Evolutionary conservation across 2,329 filamentous ascomycete genomes (phyloP), one percentile per base, ranked within the genome.

Genomic region (Paraconiothyrium brasiliense): DNA sequence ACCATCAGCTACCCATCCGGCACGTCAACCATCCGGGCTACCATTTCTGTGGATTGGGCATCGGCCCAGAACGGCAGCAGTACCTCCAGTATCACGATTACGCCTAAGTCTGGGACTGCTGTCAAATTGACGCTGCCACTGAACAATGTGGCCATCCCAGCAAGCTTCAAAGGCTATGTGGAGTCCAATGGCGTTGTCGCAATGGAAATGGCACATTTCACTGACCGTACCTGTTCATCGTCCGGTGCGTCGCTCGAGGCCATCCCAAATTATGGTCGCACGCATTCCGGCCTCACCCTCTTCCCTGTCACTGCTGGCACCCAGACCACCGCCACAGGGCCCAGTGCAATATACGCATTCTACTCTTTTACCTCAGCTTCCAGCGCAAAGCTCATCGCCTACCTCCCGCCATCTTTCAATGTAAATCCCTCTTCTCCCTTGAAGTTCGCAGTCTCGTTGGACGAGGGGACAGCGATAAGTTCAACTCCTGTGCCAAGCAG

Each of bases 401-500:
- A 78, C 34, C 71, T 81, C 27, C 76, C 76, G 3, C 72, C 76
- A 1, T 74, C 80, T 0, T 78, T 86, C n/a, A 85, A 86, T 63
- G 79, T 81, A 0, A 78, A 85, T 54, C 83, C 84, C 0, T 64
- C 67, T 1, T 71, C 78, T 1, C 80, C 77, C 9, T 80, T 87
- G 71, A 76, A 76, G 39, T 85, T 82, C 59, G 83, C 84, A 3
- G 67, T 86, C 7, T 76, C 78, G 4, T 65, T 86, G 13, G 80
- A 84, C 43, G 73, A 75, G 10, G 68, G 24, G 10, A 61, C 61
- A 4, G 63, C 68, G 16, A 68, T 60, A 14, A 65, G 58, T n/a
- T 52, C 67, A 22, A 63, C 62, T 6, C 65, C 69, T 10, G 73
- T 80, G 9, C 75, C 76, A 22, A 67, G 72, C 30, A 67, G 69